These are phyloP conservation scores for Cladophialophora bantiana DNA, from an alignment of 2,329 filamentous ascomycete species.

Conservation along the genomic window DNA sequence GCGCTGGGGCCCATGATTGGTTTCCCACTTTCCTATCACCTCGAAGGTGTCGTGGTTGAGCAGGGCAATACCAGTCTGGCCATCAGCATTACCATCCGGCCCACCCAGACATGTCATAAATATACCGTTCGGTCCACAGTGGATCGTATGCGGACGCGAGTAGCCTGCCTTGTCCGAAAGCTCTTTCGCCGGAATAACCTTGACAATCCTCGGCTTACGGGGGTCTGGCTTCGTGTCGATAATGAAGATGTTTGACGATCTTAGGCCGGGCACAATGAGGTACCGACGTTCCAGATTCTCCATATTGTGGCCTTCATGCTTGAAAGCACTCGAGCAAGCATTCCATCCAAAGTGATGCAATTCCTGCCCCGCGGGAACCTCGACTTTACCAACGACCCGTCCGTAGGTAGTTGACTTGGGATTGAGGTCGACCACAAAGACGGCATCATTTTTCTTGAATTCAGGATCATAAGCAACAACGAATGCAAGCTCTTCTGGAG, in stretches of 20 bases:
- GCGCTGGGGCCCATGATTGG: conserved; percentile 9
- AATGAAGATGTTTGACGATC: conserved; percentile 18
- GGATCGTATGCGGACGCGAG: conserved; percentile 15
- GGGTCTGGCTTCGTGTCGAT: conserved; percentile 10
- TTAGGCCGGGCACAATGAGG: conserved; percentile 3
- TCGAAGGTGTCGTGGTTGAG: conserved; percentile 19
- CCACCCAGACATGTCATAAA: conserved; percentile 14
- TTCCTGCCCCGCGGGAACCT: conserved; percentile 6
- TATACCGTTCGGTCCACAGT: conserved; percentile 8
- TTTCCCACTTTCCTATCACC: conserved; percentile 12
- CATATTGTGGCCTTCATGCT: conserved; percentile 18
- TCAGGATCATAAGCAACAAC: conserved; percentile 13
- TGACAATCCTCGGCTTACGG: conserved; percentile 3
- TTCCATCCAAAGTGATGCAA: conserved; percentile 20
- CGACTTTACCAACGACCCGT: conserved; percentile 9
- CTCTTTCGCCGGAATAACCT: neutral
- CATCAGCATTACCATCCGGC: conserved; percentile 3
- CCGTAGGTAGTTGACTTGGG: conserved; percentile 9
- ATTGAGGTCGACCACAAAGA: conserved; percentile 15
- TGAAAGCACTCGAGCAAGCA: conserved; percentile 14
- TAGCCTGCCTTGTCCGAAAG: conserved; percentile 20
- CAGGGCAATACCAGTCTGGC: conserved; percentile 12
- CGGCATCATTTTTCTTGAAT: conserved; percentile 14
- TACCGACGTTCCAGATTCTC: conserved; percentile 9
- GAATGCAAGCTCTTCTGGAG: conserved; percentile 15